These are phyloP conservation scores for Cupressus sempervirens DNA, from an alignment of 75 land plant genomes.

Conservation along the genomic window DNA sequence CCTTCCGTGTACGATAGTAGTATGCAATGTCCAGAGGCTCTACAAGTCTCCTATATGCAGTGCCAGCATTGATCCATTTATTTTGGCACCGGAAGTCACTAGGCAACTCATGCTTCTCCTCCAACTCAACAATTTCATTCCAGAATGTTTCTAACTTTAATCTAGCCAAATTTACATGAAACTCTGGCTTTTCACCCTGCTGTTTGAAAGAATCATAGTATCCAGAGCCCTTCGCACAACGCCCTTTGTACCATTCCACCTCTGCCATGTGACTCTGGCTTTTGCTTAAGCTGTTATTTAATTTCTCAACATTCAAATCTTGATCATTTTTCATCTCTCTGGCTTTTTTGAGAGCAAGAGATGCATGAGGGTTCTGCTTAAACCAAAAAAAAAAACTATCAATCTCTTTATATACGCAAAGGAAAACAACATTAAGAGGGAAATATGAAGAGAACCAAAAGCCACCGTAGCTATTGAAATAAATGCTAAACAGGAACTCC, in stretches of 20 bases:
- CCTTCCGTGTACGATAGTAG: constrained; percentile 16
- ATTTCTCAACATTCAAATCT: too few relatives aligned
- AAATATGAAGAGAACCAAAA: too few relatives aligned
- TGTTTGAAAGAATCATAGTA: constrained; percentile 6
- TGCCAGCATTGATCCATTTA: constrained; percentile 21
- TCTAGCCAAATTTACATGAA: not conserved
- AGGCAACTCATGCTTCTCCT: constrained; percentile 11
- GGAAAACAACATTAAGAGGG: too few relatives aligned
- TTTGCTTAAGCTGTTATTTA: not conserved
- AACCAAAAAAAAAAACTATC: not conserved
- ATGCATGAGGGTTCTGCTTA: not conserved
- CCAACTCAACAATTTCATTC: constrained; percentile 15
- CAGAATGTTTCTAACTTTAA: not conserved
- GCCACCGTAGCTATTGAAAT: too few relatives aligned
- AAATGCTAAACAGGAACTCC: too few relatives aligned
- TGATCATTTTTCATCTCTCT: not conserved
- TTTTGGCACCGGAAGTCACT: constrained; percentile 9
- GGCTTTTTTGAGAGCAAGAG: not conserved
- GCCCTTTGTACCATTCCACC: constrained; percentile 8
- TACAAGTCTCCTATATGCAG: constrained; percentile 12
- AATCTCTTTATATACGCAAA: not conserved
- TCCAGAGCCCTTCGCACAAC: not conserved
- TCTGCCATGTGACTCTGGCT: not conserved
- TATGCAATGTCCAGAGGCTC: constrained; percentile 20
- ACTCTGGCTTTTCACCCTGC: not conserved